Conservation (phyloP, 345 rosid genomes). For the rapeseed (Brassica napus) region DNA sequence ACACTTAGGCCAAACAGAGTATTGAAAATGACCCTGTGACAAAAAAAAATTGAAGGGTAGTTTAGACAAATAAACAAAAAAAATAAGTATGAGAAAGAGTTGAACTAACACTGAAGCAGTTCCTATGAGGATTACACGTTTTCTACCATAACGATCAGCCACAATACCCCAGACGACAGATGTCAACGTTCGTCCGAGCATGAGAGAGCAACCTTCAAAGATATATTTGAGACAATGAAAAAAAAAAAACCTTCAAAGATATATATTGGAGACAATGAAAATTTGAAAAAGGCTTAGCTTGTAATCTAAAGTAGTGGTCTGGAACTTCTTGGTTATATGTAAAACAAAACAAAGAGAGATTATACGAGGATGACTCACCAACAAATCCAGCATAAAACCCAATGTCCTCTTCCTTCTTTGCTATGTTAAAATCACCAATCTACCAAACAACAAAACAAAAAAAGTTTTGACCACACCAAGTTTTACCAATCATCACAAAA, state of each 20-base stretch:
- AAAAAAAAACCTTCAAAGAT: slow-evolving; percentile 64
- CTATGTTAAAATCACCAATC: slow-evolving; percentile 74
- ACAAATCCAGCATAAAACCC: slow-evolving; percentile 87
- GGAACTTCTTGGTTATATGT: not conserved
- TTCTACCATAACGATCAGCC: slow-evolving; percentile 92
- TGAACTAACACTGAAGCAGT: slow-evolving; percentile 65
- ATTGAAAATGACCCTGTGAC: slow-evolving; percentile 81
- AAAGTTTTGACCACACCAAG: not conserved
- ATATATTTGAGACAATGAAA: slow-evolving; percentile 13
- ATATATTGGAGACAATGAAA: slow-evolving; percentile 14
- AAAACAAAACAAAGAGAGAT: not conserved
- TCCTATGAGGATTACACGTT: slow-evolving; percentile 82
- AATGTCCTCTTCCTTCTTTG: slow-evolving; percentile 80
- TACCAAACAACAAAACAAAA: slow-evolving; percentile 26
- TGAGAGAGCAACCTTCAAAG: slow-evolving; percentile 70
- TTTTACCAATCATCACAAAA: not conserved
- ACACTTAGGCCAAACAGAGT: slow-evolving; percentile 85
- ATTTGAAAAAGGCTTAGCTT: slow-evolving; percentile 6
- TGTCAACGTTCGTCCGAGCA: slow-evolving; percentile 92
- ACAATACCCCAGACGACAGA: slow-evolving; percentile 82
- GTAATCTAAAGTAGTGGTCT: not conserved
- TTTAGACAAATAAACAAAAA: too few relatives aligned
- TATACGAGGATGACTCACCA: slow-evolving; percentile 50
- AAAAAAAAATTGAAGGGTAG: not conserved
- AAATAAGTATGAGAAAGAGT: too few relatives aligned